Base-by-base conservation (phyloP, 805 yeast species). In the Hanseniaspora taiwanica region DNA sequence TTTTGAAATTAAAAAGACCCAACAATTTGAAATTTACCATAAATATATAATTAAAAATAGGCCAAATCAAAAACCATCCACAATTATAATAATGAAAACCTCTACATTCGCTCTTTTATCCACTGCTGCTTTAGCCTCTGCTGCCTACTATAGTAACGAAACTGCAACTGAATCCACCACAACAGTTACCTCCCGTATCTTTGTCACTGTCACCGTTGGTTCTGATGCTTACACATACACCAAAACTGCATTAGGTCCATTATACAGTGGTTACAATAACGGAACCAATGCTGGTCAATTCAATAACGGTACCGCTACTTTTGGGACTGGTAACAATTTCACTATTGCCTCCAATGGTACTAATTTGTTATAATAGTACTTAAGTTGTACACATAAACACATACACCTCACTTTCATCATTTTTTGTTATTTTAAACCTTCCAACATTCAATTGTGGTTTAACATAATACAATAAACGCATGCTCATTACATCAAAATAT, bases 261-360 rank as follows among this genome's bases (percentile, higher is more conserved):
- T 35, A 14, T 40, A 29, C 36, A 41, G 18, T 16, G 38, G 21
- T 31, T 36, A 37, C 32, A 12, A 14, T 17, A 31, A 38, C 24
- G 36, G 37, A 20, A 35, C 33, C 18, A n/a, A n/a, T n/a, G n/a
- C n/a, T n/a, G n/a, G n/a, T n/a, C n/a, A n/a, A n/a, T n/a, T n/a
- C n/a, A n/a, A n/a, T n/a, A n/a, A n/a, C n/a, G n/a, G n/a, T n/a
- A n/a, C n/a, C n/a, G n/a, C n/a, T n/a, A n/a, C n/a, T n/a, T n/a
- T n/a, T n/a, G n/a, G n/a, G n/a, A 37, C 39, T 16, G 45, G 39
- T 14, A 47, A 54, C 37, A 43, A 44, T 17, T 51, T 54, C 25
- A 23, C 40, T 13, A 27, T 33, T 16, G 36, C 39, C n/a, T 37
- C 46, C 27, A 36, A 35, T 21, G 39, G 33, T 25, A 17, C 37